phyloP scores from a whole-genome alignment of 2,329 filamentous ascomycete species.

The Clathrospora elynae region DNA sequence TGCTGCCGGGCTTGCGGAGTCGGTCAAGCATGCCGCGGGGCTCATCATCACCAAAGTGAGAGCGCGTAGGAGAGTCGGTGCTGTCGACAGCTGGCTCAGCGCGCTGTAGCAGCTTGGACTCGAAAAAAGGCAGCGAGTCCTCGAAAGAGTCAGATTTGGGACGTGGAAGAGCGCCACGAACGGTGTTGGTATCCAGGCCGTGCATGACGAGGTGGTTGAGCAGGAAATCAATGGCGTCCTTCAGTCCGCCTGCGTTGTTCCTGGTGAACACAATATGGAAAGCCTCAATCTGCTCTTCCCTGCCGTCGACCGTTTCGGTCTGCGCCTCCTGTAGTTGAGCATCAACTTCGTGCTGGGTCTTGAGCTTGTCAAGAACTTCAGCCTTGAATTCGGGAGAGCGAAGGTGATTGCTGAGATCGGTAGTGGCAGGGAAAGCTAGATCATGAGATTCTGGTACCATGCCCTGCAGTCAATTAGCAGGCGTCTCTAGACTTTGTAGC shows the following conservation, averaged over 20 bases:
- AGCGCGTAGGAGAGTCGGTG: constrained; percentile 87
- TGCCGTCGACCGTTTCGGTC: constrained; percentile 48
- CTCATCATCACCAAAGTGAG: constrained; percentile 83
- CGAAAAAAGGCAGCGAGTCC: constrained; percentile 94
- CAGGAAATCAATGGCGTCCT: constrained; percentile 94
- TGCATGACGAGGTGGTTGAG: constrained; percentile 83
- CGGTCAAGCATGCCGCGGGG: constrained; percentile 82
- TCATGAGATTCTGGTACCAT: constrained; percentile 98
- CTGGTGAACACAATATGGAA: constrained; percentile 74
- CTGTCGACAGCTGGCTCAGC: constrained; percentile 75
- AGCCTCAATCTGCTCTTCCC: constrained; percentile 53
- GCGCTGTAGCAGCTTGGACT: constrained; percentile 94
- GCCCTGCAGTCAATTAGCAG: constrained; percentile 61
- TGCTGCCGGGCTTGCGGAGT: constrained; percentile 91
- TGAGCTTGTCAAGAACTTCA: constrained; percentile 82
- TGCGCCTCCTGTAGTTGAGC: constrained; percentile 68
- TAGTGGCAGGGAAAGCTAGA: constrained; percentile 77
- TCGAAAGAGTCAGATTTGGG: constrained; percentile 99
- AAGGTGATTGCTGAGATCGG: constrained; percentile 79
- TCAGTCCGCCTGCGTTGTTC: constrained; percentile 93
- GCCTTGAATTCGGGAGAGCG: constrained; percentile 79
- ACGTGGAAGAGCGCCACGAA: constrained; percentile 95
- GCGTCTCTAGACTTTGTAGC: neutral
- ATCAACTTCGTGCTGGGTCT: constrained; percentile 89
- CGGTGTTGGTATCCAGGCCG: constrained; percentile 79